Conservation (phyloP, 2,329 filamentous ascomycete genomes). For the Aspergillus sojae region DNA sequence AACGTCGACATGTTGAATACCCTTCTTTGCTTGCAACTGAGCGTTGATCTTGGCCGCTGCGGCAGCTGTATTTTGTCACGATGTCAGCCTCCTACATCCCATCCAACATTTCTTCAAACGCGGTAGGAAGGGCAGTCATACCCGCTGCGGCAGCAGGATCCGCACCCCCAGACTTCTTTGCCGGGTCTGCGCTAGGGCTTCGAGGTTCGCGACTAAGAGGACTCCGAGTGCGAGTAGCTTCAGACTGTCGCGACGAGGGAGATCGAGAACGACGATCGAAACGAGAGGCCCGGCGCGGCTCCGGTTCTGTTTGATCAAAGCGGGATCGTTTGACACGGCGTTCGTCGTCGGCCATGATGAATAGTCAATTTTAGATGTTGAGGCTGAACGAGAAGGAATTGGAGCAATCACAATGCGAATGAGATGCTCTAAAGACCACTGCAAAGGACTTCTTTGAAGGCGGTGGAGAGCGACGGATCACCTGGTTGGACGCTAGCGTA, state of each 20-base stretch:
- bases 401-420: constrained; percentile 1
- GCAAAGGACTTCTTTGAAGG: constrained; percentile 5
- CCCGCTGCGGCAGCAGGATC: constrained; percentile 80
- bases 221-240: constrained; percentile 77
- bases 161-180: constrained; percentile 51
- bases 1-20: constrained; percentile 86
- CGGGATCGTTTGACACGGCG: constrained; percentile 81
- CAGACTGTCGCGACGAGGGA: constrained; percentile 67
- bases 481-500: constrained; percentile 19
- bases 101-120: neutral
- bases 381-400: constrained; percentile 1
- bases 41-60: constrained; percentile 88
- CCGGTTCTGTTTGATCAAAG: constrained; percentile 89
- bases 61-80: constrained; percentile 61
- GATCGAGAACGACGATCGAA: constrained; percentile 93
- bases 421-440: neutral
- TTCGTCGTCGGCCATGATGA: constrained; percentile 74
- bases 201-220: constrained; percentile 62
- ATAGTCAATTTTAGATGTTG: neutral
- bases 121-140: constrained; percentile 43
- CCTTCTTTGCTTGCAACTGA: constrained; percentile 81
- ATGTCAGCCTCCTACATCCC: constrained; percentile 13
- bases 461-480: neutral
- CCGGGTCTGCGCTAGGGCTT: constrained; percentile 49
- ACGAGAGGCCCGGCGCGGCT: constrained; percentile 73